Conservation (phyloP, 1,139 yeast genomes). For the Komagataea norvegica region DNA sequence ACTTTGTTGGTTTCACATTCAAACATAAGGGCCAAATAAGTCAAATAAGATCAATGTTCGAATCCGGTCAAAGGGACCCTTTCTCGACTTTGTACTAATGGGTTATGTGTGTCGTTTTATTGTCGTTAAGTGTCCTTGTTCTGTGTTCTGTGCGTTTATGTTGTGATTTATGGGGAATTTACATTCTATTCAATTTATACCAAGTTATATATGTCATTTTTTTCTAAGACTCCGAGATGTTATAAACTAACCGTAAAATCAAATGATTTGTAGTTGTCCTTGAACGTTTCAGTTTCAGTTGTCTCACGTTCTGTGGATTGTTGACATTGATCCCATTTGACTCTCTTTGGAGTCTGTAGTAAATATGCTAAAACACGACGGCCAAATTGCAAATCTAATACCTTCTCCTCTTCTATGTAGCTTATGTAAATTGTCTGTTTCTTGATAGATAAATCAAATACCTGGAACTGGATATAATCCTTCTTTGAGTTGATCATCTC, state of each 20-base stretch:
- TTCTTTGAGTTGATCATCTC: conserved; percentile 34
- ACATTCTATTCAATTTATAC: too few species aligned
- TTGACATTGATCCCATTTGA: conserved; percentile 69
- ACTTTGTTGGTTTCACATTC: conserved; percentile 94
- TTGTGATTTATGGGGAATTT: conserved; percentile 1
- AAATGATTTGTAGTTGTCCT: conserved; percentile 40
- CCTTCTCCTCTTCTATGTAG: conserved; percentile 27
- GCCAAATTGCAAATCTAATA: conserved; percentile 71
- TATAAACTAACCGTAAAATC: conserved; percentile 33
- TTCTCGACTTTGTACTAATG: conserved; percentile 36
- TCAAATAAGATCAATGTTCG: conserved; percentile 35
- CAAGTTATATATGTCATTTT: background rate
- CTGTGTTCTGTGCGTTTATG: background rate
- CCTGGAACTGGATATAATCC: conserved; percentile 34
- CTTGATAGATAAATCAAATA: conserved; percentile 30
- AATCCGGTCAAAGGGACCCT: conserved; percentile 35
- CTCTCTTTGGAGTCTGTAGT: conserved; percentile 53
- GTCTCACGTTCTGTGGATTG: conserved; percentile 56
- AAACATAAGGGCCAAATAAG: conserved; percentile 69
- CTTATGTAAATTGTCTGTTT: conserved; percentile 30
- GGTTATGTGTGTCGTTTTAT: background rate
- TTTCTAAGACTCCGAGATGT: background rate
- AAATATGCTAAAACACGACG: conserved; percentile 66
- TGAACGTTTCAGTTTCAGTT: conserved; percentile 57
- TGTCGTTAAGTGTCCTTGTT: background rate